phyloP scores from a whole-genome alignment of 305 asterid species.

The Stenogyne calaminthoides region DNA sequence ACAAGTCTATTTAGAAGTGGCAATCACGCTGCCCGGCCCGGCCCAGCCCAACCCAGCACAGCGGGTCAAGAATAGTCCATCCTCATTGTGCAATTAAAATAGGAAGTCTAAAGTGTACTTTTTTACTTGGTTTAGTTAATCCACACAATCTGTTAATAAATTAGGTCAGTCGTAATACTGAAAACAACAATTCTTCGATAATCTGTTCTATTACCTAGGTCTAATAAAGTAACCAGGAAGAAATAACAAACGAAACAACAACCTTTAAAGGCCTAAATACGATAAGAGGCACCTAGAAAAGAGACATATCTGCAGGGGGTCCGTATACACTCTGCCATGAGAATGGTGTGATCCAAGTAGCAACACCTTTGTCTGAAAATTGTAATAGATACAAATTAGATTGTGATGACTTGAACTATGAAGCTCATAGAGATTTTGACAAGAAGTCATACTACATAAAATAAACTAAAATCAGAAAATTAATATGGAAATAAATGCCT shows the following conservation, averaged over 20 bases:
- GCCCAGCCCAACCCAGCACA: too few relatives aligned
- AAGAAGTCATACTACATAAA: neutral
- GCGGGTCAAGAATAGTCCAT: too few relatives aligned
- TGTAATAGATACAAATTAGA: neutral
- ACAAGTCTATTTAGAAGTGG: too few relatives aligned
- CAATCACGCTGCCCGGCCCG: too few relatives aligned
- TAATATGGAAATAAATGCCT: neutral
- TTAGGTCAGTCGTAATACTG: neutral
- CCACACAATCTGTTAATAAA: neutral
- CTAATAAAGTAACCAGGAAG: neutral
- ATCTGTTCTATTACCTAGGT: neutral
- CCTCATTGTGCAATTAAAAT: too few relatives aligned
- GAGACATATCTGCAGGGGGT: constrained; percentile 80
- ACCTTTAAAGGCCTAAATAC: neutral
- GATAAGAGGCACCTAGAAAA: constrained; percentile 46
- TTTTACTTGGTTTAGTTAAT: neutral
- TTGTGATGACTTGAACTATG: neutral
- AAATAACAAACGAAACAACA: neutral
- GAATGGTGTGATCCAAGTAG: constrained; percentile 70
- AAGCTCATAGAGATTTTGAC: neutral
- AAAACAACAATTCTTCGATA: neutral
- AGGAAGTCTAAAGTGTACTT: neutral
- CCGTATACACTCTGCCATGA: constrained; percentile 98
- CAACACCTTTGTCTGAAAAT: constrained; percentile 55
- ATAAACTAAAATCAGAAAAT: neutral